Conservation (phyloP, 805 yeast species). For the Wickerhamiella alocasiicola region DNA sequence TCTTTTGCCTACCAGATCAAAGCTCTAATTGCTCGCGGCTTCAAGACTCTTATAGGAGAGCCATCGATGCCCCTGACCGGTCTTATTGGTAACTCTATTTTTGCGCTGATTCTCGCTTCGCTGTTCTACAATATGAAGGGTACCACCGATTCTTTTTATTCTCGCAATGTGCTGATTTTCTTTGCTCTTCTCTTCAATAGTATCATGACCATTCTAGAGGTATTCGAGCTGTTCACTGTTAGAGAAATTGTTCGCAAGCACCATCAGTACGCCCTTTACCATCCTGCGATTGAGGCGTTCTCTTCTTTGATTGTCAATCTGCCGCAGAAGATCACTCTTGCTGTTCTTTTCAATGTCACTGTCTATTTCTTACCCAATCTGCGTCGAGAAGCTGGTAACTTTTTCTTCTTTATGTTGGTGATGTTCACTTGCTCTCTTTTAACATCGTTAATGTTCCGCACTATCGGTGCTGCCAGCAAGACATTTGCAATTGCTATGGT, state of each 20-base stretch:
- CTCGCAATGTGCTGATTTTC: conserved; percentile 52
- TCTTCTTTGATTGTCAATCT: conserved; percentile 48
- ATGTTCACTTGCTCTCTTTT: conserved; percentile 34
- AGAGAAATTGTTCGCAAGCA: conserved; percentile 59
- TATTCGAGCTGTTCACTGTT: conserved; percentile 35
- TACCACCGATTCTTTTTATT: conserved; percentile 44
- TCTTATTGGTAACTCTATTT: conserved; percentile 37
- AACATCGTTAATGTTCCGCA: conserved; percentile 41
- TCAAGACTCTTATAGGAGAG: conserved; percentile 46
- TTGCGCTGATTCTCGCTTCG: conserved; percentile 51
- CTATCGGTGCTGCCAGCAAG: conserved; percentile 40
- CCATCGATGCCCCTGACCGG: conserved; percentile 37
- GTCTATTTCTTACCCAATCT: conserved; percentile 47
- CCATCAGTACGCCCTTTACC: conserved; percentile 55
- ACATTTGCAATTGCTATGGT: conserved; percentile 45
- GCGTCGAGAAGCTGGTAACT: conserved; percentile 39
- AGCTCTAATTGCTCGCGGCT: conserved; percentile 39
- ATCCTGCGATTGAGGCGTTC: conserved; percentile 62
- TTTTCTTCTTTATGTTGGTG: conserved; percentile 40
- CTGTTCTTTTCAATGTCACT: conserved; percentile 36
- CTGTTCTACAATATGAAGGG: conserved; percentile 42
- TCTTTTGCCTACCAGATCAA: conserved; percentile 38
- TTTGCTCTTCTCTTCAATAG: conserved; percentile 51
- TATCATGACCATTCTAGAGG: conserved; percentile 47
- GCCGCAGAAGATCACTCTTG: conserved; percentile 44